phyloP scores from a whole-genome alignment of 768 basidiomycete genomes.

The Trametes coccinea region DNA sequence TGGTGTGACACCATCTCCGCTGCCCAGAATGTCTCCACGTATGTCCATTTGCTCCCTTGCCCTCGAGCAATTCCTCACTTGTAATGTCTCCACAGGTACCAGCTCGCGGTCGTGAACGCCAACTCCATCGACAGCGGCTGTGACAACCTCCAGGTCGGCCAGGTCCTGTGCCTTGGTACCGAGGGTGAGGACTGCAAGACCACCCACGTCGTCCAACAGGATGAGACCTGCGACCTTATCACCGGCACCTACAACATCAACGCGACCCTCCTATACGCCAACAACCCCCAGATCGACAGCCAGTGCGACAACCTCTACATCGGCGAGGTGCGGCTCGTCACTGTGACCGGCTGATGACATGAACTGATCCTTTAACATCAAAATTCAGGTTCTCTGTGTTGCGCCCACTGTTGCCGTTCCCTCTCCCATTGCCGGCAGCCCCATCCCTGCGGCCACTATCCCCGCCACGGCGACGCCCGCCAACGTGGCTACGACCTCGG shows the following conservation, averaged over 20 bases:
- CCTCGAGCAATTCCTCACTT: neutral
- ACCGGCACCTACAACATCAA: slow-evolving; percentile 43
- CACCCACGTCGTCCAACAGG: slow-evolving; percentile 54
- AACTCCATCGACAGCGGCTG: slow-evolving; percentile 52
- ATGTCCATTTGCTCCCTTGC: slow-evolving; percentile 26
- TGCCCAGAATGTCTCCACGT: slow-evolving; percentile 63
- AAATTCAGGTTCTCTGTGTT: slow-evolving; percentile 54
- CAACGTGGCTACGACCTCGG: slow-evolving; percentile 17
- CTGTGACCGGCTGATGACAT: too few species aligned
- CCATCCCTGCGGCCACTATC: slow-evolving; percentile 24
- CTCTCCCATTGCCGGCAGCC: slow-evolving; percentile 37
- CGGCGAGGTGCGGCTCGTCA: slow-evolving; percentile 56
- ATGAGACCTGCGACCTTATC: slow-evolving; percentile 64
- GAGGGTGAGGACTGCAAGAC: slow-evolving; percentile 58
- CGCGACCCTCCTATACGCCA: slow-evolving; percentile 52
- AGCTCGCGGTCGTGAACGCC: slow-evolving; percentile 66
- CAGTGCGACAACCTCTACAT: slow-evolving; percentile 69
- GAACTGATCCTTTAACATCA: too few species aligned
- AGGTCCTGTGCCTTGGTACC: slow-evolving; percentile 62
- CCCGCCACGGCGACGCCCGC: slow-evolving; percentile 27
- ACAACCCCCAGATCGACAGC: slow-evolving; percentile 73
- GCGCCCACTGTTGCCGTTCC: slow-evolving; percentile 44
- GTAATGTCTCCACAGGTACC: slow-evolving; percentile 50
- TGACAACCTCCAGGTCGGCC: slow-evolving; percentile 55
- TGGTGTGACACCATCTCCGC: slow-evolving; percentile 71